Evolutionary conservation across 2,329 filamentous ascomycete genomes (phyloP), one percentile per base, ranked within the genome.

Genomic region (Penicillium glabrum): DNA sequence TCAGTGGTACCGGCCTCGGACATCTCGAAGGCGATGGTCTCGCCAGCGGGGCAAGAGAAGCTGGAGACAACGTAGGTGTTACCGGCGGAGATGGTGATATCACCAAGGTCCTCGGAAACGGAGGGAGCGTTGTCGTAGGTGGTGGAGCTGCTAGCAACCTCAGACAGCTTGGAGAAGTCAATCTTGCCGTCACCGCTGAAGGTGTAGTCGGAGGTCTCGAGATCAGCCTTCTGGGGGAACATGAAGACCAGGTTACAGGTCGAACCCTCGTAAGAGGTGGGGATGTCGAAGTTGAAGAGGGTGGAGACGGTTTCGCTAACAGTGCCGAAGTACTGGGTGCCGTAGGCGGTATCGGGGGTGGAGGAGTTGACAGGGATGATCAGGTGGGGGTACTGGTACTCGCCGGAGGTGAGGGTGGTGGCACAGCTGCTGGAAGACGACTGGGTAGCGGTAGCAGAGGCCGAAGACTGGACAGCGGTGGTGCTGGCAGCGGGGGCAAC

Each of bases 221-320:
- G 81, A 33, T 86, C 72, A 16, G 77, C 65, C 59, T 83, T 72
- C 50, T 76, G 63, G 11, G 88, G 87, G 73, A 89, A 83, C 45
- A 88, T 77, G 81, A 90, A 90, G 55, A 86, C 76, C 9, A 89
- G 76, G 54, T 79, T 82, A 76, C 87, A 90, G 66, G 83, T 83
- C 73, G 84, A 83, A 63, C 83, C 84, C 9, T 76, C 64, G 63
- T 84, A 80, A 5, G 74, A 72, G 4, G 72, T 60, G 1, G 83
- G 83, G 44, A 90, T 83, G 67, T 88, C 85, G 73, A 90, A 90
- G 77, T 88, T 88, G 81, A 87, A 89, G 67, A 89, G 82, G 13
- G 82, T 82, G 10, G 82, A 83, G 48, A 83, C 71, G 21, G 72
- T 76, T 19, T 77, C 72, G 13, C 81, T 82, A 37, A 88, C 76